Conservation (phyloP, 805 yeast species). For the Metschnikowia borealis region DNA sequence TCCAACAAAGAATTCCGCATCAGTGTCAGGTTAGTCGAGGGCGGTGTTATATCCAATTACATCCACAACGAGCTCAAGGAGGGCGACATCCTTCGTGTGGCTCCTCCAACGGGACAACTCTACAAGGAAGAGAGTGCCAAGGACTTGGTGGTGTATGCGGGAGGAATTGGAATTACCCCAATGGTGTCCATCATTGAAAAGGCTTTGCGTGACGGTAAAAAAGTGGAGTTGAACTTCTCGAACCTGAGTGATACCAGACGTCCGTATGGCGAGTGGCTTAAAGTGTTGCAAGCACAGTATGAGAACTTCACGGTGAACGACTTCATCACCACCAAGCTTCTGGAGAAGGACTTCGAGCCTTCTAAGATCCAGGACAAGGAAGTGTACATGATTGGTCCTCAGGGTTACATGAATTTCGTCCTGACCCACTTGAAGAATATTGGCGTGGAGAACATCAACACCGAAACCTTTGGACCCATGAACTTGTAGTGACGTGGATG, state of each 20-base stretch:
- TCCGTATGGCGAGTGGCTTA: conserved; percentile 25
- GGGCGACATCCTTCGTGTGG: conserved; percentile 47
- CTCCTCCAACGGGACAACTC: conserved; percentile 61
- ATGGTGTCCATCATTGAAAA: conserved; percentile 48
- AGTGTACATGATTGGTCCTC: conserved; percentile 35
- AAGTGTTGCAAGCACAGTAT: conserved; percentile 9
- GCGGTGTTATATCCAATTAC: conserved; percentile 49
- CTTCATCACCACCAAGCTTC: conserved; percentile 16
- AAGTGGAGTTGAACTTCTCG: conserved; percentile 34
- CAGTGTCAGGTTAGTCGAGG: conserved; percentile 46
- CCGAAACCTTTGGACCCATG: conserved; percentile 35
- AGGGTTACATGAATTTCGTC: conserved; percentile 27
- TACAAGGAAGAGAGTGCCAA: conserved; percentile 30
- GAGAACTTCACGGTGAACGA: conserved; percentile 20
- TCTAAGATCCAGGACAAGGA: conserved; percentile 18
- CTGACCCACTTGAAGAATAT: conserved; percentile 18
- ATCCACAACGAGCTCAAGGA: conserved; percentile 45
- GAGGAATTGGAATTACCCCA: conserved; percentile 72
- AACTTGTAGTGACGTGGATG: conserved; percentile 5
- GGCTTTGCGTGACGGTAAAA: conserved; percentile 28
- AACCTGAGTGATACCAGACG: conserved; percentile 19
- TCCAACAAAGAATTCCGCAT: conserved; percentile 45
- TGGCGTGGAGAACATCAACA: conserved; percentile 17
- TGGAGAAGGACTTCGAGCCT: conserved; percentile 21
- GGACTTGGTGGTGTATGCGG: conserved; percentile 43